These are phyloP conservation scores for Aspergillus sclerotioniger DNA, from an alignment of 495 filamentous ascomycete genomes.

Conservation along the genomic window DNA sequence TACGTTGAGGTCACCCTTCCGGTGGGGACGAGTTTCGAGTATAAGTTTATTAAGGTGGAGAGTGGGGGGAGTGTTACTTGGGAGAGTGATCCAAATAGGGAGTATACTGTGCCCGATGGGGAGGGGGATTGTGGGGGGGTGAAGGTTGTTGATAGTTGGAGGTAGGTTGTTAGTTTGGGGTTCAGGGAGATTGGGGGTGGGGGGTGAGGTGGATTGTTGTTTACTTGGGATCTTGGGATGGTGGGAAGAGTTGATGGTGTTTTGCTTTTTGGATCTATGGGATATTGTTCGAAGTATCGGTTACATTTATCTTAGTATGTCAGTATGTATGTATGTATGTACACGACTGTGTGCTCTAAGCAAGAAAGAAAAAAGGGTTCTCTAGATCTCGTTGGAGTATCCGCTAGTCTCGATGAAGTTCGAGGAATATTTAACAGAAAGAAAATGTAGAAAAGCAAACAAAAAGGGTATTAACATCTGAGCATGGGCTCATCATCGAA, in stretches of 20 bases:
- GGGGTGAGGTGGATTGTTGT: neutral
- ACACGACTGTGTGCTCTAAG: neutral
- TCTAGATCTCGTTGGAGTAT: neutral
- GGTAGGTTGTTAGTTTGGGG: neutral
- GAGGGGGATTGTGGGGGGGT: slow-evolving; percentile 30
- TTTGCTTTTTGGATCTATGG: too few species aligned
- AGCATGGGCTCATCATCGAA: neutral
- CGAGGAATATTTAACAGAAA: neutral
- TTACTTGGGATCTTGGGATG: neutral
- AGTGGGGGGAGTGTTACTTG: slow-evolving; percentile 51
- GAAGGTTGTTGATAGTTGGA: slow-evolving; percentile 17
- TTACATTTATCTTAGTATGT: too few species aligned
- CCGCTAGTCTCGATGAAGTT: slow-evolving; percentile 16
- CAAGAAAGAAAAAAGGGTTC: neutral
- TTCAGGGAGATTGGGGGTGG: neutral
- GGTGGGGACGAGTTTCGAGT: slow-evolving; percentile 52
- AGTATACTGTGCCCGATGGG: slow-evolving; percentile 45
- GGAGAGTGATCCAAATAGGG: slow-evolving; percentile 61
- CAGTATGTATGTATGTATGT: too few species aligned
- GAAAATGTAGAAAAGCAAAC: neutral
- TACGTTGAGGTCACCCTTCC: slow-evolving; percentile 43
- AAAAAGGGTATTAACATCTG: neutral
- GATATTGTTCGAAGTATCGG: too few species aligned
- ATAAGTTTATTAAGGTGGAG: slow-evolving; percentile 63
- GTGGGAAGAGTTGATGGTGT: too few species aligned